These are phyloP conservation scores for Eucalyptus leucophloia DNA, from an alignment of 345 rosid species.

Conservation along the genomic window DNA sequence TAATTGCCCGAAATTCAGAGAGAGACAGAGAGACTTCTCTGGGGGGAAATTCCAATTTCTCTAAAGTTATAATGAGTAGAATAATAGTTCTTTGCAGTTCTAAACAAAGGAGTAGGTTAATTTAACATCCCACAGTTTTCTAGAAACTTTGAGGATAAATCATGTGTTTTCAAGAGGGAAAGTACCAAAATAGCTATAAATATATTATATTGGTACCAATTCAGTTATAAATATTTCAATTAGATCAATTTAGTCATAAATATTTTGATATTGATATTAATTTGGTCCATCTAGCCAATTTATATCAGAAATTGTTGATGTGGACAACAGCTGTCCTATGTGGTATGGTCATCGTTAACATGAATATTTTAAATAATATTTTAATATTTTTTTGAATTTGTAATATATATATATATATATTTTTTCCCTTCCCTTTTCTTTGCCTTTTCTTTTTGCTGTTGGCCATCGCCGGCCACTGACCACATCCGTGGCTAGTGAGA, in stretches of 20 bases:
- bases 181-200: no score
- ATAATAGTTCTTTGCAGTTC: neutral
- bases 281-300: rapidly evolving
- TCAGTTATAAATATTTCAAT: rapidly evolving
- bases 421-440: no score
- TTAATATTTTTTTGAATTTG: no score
- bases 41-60: neutral
- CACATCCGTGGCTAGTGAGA: no score
- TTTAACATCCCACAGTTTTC: neutral
- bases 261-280: no score
- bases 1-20: neutral
- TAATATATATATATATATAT: no score
- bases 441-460: no score
- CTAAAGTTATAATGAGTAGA: neutral
- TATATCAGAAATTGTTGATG: no score
- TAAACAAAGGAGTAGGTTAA: neutral
- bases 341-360: rapidly evolving
- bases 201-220: no score
- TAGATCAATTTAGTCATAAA: no score
- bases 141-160: neutral
- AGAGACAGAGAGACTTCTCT: neutral
- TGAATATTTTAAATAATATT: no score
- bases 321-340: rapidly evolving
- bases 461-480: rapidly evolving
- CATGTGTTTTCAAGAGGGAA: neutral